These are phyloP conservation scores for Solanum etuberosum DNA, from an alignment of 257 asterid species.

Conservation along the genomic window DNA sequence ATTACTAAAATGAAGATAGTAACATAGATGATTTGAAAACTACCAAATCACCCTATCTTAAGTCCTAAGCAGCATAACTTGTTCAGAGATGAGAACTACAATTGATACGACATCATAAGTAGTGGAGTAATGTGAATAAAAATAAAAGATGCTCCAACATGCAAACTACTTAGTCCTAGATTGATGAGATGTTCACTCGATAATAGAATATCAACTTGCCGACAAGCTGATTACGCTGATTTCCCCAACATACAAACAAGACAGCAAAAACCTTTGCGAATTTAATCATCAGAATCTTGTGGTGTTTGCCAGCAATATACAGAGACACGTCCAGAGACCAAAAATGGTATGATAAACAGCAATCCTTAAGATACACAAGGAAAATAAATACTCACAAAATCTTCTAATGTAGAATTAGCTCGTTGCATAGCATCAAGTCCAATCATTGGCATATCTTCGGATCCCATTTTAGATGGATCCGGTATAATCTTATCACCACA, in stretches of 20 bases:
- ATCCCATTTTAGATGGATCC: conserved; percentile 9
- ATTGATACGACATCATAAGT: background rate
- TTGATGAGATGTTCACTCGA: background rate
- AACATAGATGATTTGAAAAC: background rate
- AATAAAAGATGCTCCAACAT: background rate
- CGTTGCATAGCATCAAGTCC: conserved; percentile 72
- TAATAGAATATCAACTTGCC: background rate
- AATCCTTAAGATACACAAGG: background rate
- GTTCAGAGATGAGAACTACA: background rate
- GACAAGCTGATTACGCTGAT: background rate
- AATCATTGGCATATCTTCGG: conserved; percentile 35
- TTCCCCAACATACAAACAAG: background rate
- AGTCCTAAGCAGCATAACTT: background rate
- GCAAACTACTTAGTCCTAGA: background rate
- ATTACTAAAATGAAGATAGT: background rate
- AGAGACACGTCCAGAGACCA: background rate
- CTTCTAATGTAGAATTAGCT: conserved; percentile 89
- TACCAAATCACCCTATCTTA: background rate
- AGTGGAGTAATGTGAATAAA: background rate
- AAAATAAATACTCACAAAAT: conserved; percentile 58
- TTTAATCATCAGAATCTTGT: background rate
- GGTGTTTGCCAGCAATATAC: background rate
- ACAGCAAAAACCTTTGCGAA: no score
- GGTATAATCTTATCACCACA: conserved; percentile 16
- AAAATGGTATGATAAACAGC: background rate